phyloP scores from a whole-genome alignment of 768 basidiomycete species.

The Lenzites betulinus region DNA sequence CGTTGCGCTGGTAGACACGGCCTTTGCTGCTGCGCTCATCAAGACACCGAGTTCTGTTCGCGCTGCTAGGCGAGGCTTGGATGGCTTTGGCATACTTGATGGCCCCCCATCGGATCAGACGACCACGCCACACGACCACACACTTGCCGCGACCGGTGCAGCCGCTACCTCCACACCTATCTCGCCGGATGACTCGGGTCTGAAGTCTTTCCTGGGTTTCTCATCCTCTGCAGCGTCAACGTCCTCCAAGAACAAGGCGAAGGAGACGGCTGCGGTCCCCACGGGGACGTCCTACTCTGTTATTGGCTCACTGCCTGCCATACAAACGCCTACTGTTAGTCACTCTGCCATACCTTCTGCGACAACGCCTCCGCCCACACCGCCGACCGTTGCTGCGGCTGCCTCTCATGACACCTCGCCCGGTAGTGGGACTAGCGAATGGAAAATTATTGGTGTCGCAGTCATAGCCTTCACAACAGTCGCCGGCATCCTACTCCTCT shows the following conservation, averaged over 20 bases:
- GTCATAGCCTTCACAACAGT: slow-evolving; percentile 64
- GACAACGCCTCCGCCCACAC: not conserved
- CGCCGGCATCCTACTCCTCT: slow-evolving; percentile 52
- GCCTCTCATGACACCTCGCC: not conserved
- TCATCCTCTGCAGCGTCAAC: not conserved
- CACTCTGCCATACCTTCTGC: not conserved
- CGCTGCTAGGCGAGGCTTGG: not conserved
- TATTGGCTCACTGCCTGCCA: slow-evolving; percentile 10
- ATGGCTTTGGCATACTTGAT: slow-evolving; percentile 3
- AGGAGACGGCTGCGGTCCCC: not conserved
- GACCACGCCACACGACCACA: not conserved
- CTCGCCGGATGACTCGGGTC: not conserved
- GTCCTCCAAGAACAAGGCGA: not conserved
- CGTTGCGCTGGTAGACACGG: not conserved
- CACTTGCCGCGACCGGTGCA: not conserved
- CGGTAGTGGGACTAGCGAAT: slow-evolving; percentile 46
- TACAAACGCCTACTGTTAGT: not conserved
- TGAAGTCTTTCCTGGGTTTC: slow-evolving; percentile 3
- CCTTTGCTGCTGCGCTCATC: slow-evolving; percentile 2
- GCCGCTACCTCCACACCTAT: not conserved
- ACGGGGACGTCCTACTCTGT: slow-evolving; percentile 14
- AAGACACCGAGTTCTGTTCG: not conserved
- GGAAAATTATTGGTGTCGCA: slow-evolving; percentile 72
- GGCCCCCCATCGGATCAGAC: not conserved
- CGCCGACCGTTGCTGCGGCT: not conserved